These are phyloP conservation scores for Cutaneotrichosporon dermatis DNA, from an alignment of 1,284 basidiomycete species.

Conservation along the genomic window DNA sequence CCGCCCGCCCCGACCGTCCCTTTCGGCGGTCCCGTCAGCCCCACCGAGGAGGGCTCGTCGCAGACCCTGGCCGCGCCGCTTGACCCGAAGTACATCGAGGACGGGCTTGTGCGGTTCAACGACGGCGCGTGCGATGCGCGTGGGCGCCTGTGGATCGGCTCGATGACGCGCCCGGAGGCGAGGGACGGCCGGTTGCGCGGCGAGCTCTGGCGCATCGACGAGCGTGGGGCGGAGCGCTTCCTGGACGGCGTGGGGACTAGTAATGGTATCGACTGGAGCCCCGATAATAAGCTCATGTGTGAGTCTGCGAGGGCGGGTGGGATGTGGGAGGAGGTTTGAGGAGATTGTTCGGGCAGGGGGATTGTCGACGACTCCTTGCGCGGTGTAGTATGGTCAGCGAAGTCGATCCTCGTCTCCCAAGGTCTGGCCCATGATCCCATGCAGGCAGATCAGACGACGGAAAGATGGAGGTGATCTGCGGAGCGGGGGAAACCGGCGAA, in stretches of 20 bases:
- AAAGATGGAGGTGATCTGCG: too few species aligned
- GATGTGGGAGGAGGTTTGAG: too few species aligned
- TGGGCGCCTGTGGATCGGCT: conserved; percentile 40
- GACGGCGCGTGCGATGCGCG: conserved; percentile 45
- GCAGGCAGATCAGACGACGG: too few species aligned
- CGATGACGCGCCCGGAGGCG: conserved; percentile 28
- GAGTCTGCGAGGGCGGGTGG: conserved; percentile 8
- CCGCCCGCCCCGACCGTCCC: too few species aligned
- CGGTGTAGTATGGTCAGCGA: too few species aligned
- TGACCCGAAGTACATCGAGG: conserved; percentile 13
- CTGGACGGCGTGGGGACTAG: conserved; percentile 34
- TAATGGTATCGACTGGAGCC: conserved; percentile 48
- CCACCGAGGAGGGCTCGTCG: too few species aligned
- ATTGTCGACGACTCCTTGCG: too few species aligned
- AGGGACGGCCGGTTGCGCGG: conserved; percentile 23
- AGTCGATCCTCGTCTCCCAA: too few species aligned
- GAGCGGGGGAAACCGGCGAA: too few species aligned
- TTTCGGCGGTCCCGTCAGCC: too few species aligned
- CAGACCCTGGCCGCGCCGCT: conserved; percentile 24
- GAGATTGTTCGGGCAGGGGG: too few species aligned
- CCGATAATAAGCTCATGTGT: conserved; percentile 44
- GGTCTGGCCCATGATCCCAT: too few species aligned
- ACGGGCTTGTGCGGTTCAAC: conserved; percentile 40
- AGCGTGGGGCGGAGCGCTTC: conserved; percentile 26
- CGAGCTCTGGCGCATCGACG: conserved; percentile 37